These are phyloP conservation scores for Trichoderma koningii DNA, from an alignment of 2,329 filamentous ascomycete genomes.

Conservation along the genomic window DNA sequence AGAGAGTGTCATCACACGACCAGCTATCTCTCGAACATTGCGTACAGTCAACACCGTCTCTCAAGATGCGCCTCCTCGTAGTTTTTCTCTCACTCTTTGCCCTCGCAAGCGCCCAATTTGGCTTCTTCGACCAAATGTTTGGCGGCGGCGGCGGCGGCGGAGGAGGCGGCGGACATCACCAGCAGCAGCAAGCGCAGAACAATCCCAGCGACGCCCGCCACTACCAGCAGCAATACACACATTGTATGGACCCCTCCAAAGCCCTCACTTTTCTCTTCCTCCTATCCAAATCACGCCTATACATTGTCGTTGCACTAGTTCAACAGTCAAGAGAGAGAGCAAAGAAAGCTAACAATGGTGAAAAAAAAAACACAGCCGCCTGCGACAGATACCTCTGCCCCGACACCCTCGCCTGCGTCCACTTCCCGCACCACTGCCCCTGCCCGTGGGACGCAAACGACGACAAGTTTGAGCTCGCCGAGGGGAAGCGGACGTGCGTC, in stretches of 20 bases:
- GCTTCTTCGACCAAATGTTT: conserved; percentile 98
- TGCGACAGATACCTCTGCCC: conserved; percentile 96
- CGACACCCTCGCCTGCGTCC: conserved; percentile 89
- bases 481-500: conserved; percentile 72
- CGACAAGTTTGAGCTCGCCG: conserved; percentile 74
- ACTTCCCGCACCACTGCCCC: conserved; percentile 96
- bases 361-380: conserved; percentile 55
- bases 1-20: conserved; percentile 17
- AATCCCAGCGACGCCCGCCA: conserved; percentile 79
- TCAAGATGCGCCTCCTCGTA: conserved; percentile 41
- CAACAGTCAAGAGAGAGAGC: not conserved
- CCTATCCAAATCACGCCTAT: too few species aligned
- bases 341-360: conserved; percentile 7
- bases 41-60: not conserved
- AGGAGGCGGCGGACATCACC: conserved; percentile 44
- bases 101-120: conserved; percentile 76
- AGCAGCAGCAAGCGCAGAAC: conserved; percentile 68
- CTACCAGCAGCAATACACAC: conserved; percentile 72
- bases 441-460: conserved; percentile 78
- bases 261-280: not conserved
- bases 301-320: too few species aligned
- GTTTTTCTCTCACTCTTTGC: conserved; percentile 62
- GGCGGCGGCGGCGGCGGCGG: conserved; percentile 48
- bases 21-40: not conserved
- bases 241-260: conserved; percentile 51